These are phyloP conservation scores for Porcisia hertigi DNA, from an alignment of 208 protist genomes.

Conservation along the genomic window DNA sequence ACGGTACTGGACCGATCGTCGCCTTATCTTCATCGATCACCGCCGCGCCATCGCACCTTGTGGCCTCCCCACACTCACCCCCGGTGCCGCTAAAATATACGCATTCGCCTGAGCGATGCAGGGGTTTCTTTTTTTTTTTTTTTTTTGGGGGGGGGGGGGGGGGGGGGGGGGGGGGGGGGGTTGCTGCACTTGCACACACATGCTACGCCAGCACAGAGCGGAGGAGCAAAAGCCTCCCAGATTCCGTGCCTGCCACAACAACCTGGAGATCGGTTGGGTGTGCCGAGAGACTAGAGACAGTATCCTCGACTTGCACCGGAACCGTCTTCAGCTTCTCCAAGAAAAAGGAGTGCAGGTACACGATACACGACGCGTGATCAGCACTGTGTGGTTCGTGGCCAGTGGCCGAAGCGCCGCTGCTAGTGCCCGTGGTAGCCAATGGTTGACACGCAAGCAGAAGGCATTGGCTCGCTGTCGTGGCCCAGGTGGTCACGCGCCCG, in stretches of 20 bases:
- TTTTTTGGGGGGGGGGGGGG: neutral
- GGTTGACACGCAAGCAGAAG: constrained; percentile 58
- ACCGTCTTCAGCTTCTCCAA: constrained; percentile 56
- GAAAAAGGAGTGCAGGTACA: constrained; percentile 83
- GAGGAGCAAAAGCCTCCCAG: constrained; percentile 22
- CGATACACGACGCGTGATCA: constrained; percentile 20
- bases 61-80: neutral
- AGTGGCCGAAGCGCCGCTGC: neutral
- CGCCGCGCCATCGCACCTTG: neutral
- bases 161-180: neutral
- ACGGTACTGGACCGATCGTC: neutral
- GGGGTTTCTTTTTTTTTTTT: too few relatives aligned
- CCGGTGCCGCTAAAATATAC: neutral
- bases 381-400: neutral
- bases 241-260: constrained; percentile 52
- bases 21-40: neutral
- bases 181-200: neutral
- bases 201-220: constrained; percentile 8
- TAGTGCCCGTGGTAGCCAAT: constrained; percentile 2
- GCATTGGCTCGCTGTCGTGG: constrained; percentile 62
- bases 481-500: constrained; percentile 72
- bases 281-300: constrained; percentile 47
- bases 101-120: neutral
- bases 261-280: constrained; percentile 73
- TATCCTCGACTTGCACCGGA: constrained; percentile 33